Base-by-base conservation (phyloP, 306 rosid genomes). In the Canavalia gladiata region DNA sequence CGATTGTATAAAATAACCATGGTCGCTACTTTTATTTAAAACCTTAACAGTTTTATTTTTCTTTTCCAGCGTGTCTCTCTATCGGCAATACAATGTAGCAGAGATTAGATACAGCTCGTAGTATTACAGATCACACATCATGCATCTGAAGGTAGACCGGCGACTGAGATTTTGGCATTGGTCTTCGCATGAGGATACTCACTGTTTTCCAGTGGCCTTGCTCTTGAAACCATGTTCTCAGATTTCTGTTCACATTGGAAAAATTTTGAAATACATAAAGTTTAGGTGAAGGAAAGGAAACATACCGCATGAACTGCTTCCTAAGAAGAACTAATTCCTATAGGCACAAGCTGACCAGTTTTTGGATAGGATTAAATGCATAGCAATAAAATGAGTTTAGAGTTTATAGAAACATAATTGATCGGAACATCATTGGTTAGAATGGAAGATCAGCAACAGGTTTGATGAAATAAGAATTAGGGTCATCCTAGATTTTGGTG, bases 181-280 rank as follows among this genome's bases (percentile, higher is more conserved):
- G 70, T 68, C 18, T 12, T 8, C 47, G 68, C 65, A 4, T 49
- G 58, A 51, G 34, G 74, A 76, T 56, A 47, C 76, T 82, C 86
- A 83, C 77, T 72, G 70, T 37, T 77, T 81, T 66, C 78, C 29
- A 18, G 78, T n/a, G 74, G 76, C 82, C 84, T 87, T 81, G 8
- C 64, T 76, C 79, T 86, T 39, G 97, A 92, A 83, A 89, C 88
- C 97, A 95, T 92, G 88, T 95, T 86, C 86, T 90, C 95, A 28
- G 88, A 76, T 79, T 84, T 91, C 98, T 94, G 92, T 49, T 41
- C 63, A 81, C 62, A 78, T 65, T 4, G 35, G n/a, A 37, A 28
- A 67, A 62, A 63, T 33, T 18, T 37, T 76, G 31, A 65, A 59
- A 71, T 57, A 25, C 4, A 62, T 18, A 7, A 59, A 68, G 59